Conservation (phyloP, 768 basidiomycete species). For the Clitopilus hobsonii region DNA sequence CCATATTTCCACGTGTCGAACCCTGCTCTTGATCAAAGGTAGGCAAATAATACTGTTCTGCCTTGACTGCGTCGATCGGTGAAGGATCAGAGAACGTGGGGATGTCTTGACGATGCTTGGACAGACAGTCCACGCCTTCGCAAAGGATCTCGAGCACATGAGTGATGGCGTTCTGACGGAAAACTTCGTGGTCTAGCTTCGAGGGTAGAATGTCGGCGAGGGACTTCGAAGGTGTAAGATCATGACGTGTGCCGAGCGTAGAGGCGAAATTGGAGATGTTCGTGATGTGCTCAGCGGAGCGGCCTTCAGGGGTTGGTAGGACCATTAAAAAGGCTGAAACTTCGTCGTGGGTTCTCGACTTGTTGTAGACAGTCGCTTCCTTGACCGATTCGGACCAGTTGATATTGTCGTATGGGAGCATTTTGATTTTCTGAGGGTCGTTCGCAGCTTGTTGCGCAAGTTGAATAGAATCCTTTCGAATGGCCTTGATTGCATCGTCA, state of each 20-base stretch:
- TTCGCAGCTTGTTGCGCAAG: constrained; percentile 11
- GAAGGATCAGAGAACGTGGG: constrained; percentile 3
- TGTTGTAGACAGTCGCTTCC: constrained; percentile 11
- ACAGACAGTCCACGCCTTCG: constrained; percentile 4
- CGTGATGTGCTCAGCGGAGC: constrained; percentile 1
- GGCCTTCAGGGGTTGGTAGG: neutral
- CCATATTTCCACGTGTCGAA: constrained; percentile 13
- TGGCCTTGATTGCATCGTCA: constrained; percentile 1
- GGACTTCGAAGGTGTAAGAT: constrained; percentile 5
- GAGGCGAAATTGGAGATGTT: neutral
- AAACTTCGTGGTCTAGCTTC: constrained; percentile 2
- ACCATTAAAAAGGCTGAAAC: constrained; percentile 16
- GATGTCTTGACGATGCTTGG: neutral
- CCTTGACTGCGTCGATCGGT: constrained; percentile 3
- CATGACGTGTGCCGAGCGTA: constrained; percentile 3
- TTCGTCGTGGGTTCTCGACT: constrained; percentile 11
- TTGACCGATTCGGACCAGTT: constrained; percentile 13
- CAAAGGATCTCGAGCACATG: constrained; percentile 2
- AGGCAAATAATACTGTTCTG: constrained; percentile 13
- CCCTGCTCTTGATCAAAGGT: constrained; percentile 16
- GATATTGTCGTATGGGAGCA: constrained; percentile 19
- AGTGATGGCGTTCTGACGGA: constrained; percentile 5
- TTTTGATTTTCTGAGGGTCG: constrained; percentile 10
- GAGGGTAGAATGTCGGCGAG: constrained; percentile 5
- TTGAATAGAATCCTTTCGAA: constrained; percentile 6